Conservation (phyloP, 176 grass and related monocot genomes). For the maize (Zea mays) region Zm-B73-REFERENCE-NAM-5.0 NC_050104.1:160940501-160941000, state of each 20-base stretch:
- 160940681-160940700: neutral
- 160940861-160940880: conserved; percentile 33
- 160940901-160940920: conserved; percentile 47
- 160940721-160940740: neutral
- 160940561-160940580: no score
- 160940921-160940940: conserved; percentile 36
- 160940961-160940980: conserved; percentile 47
- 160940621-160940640: neutral
- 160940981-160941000: conserved; percentile 47
- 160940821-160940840: neutral
- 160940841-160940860: conserved; percentile 1
- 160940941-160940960: conserved; percentile 33
- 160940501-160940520: no score
- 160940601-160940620: no score
- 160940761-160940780: no score
- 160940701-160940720: neutral
- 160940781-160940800: neutral
- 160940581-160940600: no score
- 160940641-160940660: no score
- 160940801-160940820: neutral
- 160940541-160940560: no score
- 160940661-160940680: neutral
- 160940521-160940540: no score
- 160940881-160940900: conserved; percentile 36
- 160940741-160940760: no score